Evolutionary conservation across 108 stramenopile species (phyloP), one percentile per base, ranked within the genome.

Genomic region (Stephanodiscus minutulus): DNA sequence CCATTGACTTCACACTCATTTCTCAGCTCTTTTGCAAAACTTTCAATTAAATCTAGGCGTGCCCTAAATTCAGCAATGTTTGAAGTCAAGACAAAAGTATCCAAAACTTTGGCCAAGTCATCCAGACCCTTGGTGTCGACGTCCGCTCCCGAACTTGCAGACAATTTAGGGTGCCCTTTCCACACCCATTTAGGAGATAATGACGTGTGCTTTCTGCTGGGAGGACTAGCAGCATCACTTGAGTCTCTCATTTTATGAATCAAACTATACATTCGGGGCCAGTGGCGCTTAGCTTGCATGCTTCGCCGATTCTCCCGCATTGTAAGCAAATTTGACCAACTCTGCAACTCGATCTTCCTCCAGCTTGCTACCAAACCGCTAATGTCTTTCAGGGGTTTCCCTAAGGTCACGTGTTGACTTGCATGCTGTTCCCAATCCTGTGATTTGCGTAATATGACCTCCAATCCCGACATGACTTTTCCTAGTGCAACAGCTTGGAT

Each of bases 341-440:
- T 92, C n/a, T 87, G 70, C 7, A 98, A 84, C 82, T 99, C 98
- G 0, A 98, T 39, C 60, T 89, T 92, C 46, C 98, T 75, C 98
- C 97, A 99, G 27, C 80, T 70, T 15, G 91, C 88, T 5, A 98
- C 95, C n/a, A 98, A 68, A 18, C 79, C 46, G 17, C 88, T 86
- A 4, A 99, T 68, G 27, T 83, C 77, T 29, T 61, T 48, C 18
- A 98, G 84, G 21, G 88, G 82, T 43, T 74, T 81, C 2, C 87
- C 93, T 1, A 98, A 59, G 31, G 81, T 68, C 7, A 98, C 96
- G 12, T 87, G 70, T 55, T 85, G 83, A 61, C 95, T 91, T 7
- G 98, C 98, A 64, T 94, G 89, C 68, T 96, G 93, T 68, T 98
- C 97, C 98, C 98, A 99, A 22, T 99, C 98, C 74, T 98, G 96